phyloP scores from a whole-genome alignment of 164 flowering plant species.

The Stephania japonica region DNA sequence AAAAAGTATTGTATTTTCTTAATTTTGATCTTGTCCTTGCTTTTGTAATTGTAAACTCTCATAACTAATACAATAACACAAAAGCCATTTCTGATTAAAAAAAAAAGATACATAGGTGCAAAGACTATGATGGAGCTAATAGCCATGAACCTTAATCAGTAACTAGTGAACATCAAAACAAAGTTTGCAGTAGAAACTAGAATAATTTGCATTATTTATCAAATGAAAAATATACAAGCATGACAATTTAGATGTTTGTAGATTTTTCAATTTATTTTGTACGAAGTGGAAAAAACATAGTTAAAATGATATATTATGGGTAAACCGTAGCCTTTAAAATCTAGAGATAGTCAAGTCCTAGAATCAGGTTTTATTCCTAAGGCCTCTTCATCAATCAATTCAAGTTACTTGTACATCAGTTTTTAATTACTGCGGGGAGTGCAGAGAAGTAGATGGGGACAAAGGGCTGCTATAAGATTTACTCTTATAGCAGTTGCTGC shows the following conservation, averaged over 20 bases:
- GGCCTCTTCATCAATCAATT: not conserved
- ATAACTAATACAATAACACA: too few species aligned
- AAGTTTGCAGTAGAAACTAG: not conserved
- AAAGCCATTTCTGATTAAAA: too few species aligned
- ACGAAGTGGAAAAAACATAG: not conserved
- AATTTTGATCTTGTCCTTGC: too few species aligned
- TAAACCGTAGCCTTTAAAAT: not conserved
- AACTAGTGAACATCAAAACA: not conserved
- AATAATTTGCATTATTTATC: not conserved
- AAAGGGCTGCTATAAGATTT: too few species aligned
- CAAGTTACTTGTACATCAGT: not conserved
- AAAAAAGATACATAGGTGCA: not conserved
- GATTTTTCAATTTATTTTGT: not conserved
- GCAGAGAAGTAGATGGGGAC: too few species aligned
- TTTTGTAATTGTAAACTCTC: too few species aligned
- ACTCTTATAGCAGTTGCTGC: too few species aligned
- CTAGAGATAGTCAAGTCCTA: not conserved
- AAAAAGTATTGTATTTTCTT: too few species aligned
- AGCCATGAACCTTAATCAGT: not conserved
- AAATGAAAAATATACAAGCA: too few species aligned
- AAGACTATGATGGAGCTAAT: not conserved
- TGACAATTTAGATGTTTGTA: not conserved
- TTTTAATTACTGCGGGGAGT: not conserved
- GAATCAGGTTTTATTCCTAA: not conserved
- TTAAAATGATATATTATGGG: not conserved